Base-by-base conservation (phyloP, 352 stramenopile species). In the Peronosclerospora sorghi region DNA sequence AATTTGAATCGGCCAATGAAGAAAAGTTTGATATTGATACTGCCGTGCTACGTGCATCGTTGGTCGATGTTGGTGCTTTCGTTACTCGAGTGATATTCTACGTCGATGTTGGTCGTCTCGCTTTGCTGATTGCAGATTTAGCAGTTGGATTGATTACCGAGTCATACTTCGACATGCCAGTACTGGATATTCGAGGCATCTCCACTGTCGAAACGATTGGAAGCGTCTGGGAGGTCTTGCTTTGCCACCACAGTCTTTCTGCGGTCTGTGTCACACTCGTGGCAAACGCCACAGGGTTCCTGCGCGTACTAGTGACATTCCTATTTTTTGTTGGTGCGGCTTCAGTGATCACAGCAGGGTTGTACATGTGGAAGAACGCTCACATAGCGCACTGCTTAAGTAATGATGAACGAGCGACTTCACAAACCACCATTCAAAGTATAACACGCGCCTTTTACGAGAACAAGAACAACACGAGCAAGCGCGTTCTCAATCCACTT, bases 151-250 rank as follows among this genome's bases (percentile, higher is more conserved):
- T 86, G 17, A 61, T 81, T 23, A 80, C 68, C 0, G 68, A 86
- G 35, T 86, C 73, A 32, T 86, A 80, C 37, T 67, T 63, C 12
- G 59, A 68, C 24, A 46, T 86, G 28, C 51, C 59, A 2, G 53
- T 60, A 19, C 48, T 86, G 17, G 73, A 86, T 30, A 73, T 82
- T n/a, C 63, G 70, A 21, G 73, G 66, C 17, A 56, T 72, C 24
- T 54, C 60, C 7, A 56, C 65, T 10, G 65, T 73, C 24, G 65
- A 72, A 20, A 64, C 42, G 4, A 48, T 69, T 41, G 68, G 56
- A 45, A 68, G 64, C 46, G 32, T 70, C 1, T 80, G 69, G 46
- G 62, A 64, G 29, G 39, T 83, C 2, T 52, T 86, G 21, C 48
- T 47, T 13, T 75, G 71, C 36, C 51, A 61, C 8, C 57, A 78